phyloP scores from a whole-genome alignment of 2,329 filamentous ascomycete genomes.

The Madurella fahalii region DNA sequence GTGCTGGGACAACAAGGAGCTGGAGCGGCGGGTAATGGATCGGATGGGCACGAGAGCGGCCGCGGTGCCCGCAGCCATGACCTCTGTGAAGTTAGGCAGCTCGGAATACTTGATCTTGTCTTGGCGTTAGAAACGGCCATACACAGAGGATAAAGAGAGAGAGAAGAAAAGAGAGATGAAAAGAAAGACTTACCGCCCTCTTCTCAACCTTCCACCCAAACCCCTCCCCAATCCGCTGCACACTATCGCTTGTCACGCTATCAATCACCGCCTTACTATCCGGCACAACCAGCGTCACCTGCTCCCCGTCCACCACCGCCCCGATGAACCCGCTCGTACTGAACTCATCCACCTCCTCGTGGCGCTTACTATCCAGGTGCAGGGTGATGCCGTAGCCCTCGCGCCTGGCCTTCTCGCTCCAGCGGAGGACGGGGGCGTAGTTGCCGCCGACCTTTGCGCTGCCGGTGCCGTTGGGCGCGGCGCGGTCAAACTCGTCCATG shows the following conservation, averaged over 20 bases:
- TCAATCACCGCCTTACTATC: conserved; percentile 85
- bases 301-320: conserved; percentile 56
- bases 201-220: conserved; percentile 84
- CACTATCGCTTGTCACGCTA: conserved; percentile 76
- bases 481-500: conserved; percentile 87
- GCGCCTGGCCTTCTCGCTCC: conserved; percentile 74
- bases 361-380: conserved; percentile 80
- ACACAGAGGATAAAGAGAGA: not conserved
- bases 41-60: conserved; percentile 88
- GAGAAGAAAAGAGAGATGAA: not conserved
- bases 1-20: conserved; percentile 36
- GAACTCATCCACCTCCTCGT: conserved; percentile 91
- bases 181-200: conserved; percentile 52
- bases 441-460: conserved; percentile 94
- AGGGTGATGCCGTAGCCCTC: conserved; percentile 91
- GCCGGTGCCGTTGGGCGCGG: conserved; percentile 86
- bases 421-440: conserved; percentile 86
- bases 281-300: conserved; percentile 75
- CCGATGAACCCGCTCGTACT: conserved; percentile 92
- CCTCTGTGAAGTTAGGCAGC: conserved; percentile 63
- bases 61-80: conserved; percentile 89
- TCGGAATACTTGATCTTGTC: conserved; percentile 53
- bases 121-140: not conserved
- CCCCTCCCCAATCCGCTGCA: conserved; percentile 68
- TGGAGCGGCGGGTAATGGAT: conserved; percentile 69